Evolutionary conservation across 164 flowering plant species (phyloP), one percentile per base, ranked within the genome.

Genomic region (Aristolochia californica): DNA sequence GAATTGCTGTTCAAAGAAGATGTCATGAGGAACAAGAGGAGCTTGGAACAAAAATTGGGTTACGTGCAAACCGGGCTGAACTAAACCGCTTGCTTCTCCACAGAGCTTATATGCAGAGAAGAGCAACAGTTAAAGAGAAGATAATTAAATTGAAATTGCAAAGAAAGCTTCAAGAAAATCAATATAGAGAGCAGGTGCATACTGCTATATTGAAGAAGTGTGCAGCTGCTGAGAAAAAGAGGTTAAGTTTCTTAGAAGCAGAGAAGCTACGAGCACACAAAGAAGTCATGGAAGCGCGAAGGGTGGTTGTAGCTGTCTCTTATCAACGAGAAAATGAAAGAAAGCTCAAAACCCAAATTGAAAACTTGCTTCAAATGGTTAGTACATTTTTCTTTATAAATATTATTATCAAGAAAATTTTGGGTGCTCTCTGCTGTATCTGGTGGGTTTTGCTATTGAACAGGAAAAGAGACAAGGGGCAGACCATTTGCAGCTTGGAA

Each of bases 221-320:
- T 62, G 83, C 73, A 34, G 87, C 96, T 65, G 97, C 99, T 25
- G 97, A 94, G 79, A 80, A 69, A 74, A 94, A 94, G 72, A 73
- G 97, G 20, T 47, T 86, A 60, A 84, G 79, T 50, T 70, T 88
- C 58, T 71, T 90, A 45, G 97, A 94, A 71, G 95, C 87, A 12
- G 97, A 93, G 71, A 93, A 75, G 75, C 81, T 66, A 65, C 77
- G 76, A 56, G 99, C 91, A 61, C 77, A 57, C 67, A 93, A 95
- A 57, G 73, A 84, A 57, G 68, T 79, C 24, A 48, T 75, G 73
- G 77, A 78, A 64, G 99, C 80, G 58, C 72, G 72, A 26, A 71
- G 71, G 38, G 93, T 82, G 20, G 96, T 95, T 18, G 80, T 73
- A 40, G 77, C 79, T 63, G 80, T 87, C 28, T 70, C 74, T 56